Evolutionary conservation across 805 yeast species (phyloP).

Genomic region (Yarrowia yakushimensis): DNA sequence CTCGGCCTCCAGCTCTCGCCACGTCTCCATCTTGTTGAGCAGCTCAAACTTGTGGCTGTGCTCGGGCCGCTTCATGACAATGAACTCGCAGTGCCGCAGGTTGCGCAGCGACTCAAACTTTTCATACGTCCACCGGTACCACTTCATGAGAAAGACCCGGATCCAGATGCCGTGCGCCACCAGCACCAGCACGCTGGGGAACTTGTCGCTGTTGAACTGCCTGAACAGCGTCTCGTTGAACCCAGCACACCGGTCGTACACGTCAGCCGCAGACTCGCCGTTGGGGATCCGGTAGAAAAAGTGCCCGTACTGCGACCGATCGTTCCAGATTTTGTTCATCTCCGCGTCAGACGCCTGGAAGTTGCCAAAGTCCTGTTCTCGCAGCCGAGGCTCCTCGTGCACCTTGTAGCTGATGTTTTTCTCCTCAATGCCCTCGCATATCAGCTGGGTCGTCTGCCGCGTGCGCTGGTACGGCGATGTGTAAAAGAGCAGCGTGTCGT

Average conservation of each 20-base stretch:
- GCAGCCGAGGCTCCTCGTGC: conserved; percentile 83
- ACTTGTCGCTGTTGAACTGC: conserved; percentile 62
- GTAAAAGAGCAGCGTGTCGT: conserved; percentile 65
- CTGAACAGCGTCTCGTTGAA: conserved; percentile 84
- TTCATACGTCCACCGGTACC: conserved; percentile 93
- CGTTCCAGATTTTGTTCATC: conserved; percentile 80
- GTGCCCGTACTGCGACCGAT: conserved; percentile 82
- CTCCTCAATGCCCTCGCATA: conserved; percentile 50
- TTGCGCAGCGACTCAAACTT: conserved; percentile 79
- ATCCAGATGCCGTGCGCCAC: conserved; percentile 96
- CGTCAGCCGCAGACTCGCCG: conserved; percentile 96
- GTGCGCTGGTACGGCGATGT: conserved; percentile 87
- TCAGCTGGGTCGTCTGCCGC: conserved; percentile 73
- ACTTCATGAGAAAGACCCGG: conserved; percentile 85
- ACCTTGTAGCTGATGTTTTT: conserved; percentile 50
- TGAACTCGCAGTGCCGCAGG: conserved; percentile 78
- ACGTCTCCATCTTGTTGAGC: conserved; percentile 60
- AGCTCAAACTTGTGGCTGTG: conserved; percentile 48
- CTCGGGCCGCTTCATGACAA: conserved; percentile 65
- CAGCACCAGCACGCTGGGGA: conserved; percentile 76
- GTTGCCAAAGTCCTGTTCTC: conserved; percentile 95
- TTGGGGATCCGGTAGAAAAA: conserved; percentile 86
- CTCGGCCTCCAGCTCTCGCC: conserved; percentile 53
- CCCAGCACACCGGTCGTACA: conserved; percentile 84
- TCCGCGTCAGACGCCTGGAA: conserved; percentile 69